Conservation (phyloP, 2,329 filamentous ascomycete genomes). For the Daldinia eschscholtzii region DNA sequence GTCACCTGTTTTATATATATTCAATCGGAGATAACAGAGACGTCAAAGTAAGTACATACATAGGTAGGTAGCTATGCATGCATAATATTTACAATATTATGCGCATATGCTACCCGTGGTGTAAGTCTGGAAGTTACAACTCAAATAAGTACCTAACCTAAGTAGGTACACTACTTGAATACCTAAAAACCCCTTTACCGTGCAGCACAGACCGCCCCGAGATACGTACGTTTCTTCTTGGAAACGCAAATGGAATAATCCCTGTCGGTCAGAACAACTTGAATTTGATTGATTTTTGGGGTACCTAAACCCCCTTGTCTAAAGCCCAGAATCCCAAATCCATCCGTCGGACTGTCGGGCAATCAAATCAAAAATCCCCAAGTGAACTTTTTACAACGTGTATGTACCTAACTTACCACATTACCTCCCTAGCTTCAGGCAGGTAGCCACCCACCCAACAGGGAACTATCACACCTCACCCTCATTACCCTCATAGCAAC, state of each 20-base stretch:
- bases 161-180: too few species aligned
- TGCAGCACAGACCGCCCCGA: constrained; percentile 33
- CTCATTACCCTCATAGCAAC: background rate
- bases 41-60: background rate
- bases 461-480: constrained; percentile 27
- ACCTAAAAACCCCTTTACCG: constrained; percentile 29
- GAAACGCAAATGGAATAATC: constrained; percentile 12
- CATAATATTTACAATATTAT: constrained; percentile 16
- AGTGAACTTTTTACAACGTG: constrained; percentile 23
- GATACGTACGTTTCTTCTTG: constrained; percentile 13
- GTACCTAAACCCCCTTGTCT: constrained; percentile 18
- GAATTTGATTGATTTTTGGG: constrained; percentile 11
- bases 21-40: constrained; percentile 9
- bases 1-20: background rate
- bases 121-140: background rate
- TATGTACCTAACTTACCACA: constrained; percentile 21
- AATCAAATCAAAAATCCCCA: constrained; percentile 26
- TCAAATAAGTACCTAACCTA: background rate
- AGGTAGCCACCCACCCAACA: constrained; percentile 34
- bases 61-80: background rate
- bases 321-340: constrained; percentile 23
- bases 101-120: background rate
- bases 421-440: constrained; percentile 26
- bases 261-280: constrained; percentile 5
- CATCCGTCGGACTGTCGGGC: constrained; percentile 34